These are phyloP conservation scores for Aspergillus ostianus DNA, from an alignment of 495 filamentous ascomycete species.

Conservation along the genomic window DNA sequence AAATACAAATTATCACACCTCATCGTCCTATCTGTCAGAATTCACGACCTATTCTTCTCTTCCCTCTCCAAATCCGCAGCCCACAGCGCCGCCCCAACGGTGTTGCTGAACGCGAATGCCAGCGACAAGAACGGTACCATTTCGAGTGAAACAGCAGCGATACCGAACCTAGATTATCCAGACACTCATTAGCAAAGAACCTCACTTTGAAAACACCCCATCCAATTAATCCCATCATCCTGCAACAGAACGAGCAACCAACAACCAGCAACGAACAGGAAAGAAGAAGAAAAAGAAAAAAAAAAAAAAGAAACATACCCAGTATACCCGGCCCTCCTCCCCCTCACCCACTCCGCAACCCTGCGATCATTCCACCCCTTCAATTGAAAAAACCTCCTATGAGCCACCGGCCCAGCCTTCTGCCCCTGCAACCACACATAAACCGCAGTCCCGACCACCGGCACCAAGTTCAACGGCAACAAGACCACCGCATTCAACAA, in stretches of 20 bases:
- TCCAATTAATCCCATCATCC: background rate
- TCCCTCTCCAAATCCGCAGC: conserved; percentile 82
- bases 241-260: background rate
- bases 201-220: background rate
- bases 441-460: conserved; percentile 76
- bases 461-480: conserved; percentile 90
- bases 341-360: conserved; percentile 61
- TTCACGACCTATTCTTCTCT: conserved; percentile 21
- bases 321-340: conserved; percentile 65
- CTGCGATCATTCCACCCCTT: conserved; percentile 70
- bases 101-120: conserved; percentile 86
- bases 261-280: background rate
- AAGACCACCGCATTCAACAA: conserved; percentile 70
- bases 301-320: conserved; percentile 58
- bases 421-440: conserved; percentile 78
- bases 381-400: conserved; percentile 79
- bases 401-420: conserved; percentile 48
- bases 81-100: conserved; percentile 90
- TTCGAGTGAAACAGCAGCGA: conserved; percentile 73
- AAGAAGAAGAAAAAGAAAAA: background rate
- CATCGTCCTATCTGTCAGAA: no score
- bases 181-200: conserved; percentile 4
- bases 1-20: no score
- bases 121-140: conserved; percentile 81
- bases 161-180: conserved; percentile 64